These are phyloP conservation scores for Tagetes erecta DNA, from an alignment of 129 eudicot species.

Conservation along the genomic window DNA sequence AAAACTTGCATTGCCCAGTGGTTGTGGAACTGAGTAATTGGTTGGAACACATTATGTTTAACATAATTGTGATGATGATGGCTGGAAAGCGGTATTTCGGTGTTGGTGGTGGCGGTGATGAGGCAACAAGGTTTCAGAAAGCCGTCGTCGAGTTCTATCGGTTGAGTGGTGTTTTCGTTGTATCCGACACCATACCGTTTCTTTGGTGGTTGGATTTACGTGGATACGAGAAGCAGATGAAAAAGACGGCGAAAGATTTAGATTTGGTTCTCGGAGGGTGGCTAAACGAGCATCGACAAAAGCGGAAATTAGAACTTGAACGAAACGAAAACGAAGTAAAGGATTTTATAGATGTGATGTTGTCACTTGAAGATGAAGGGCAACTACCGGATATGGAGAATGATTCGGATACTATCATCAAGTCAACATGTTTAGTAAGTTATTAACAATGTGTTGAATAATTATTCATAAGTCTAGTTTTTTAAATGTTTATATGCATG, in stretches of 20 bases:
- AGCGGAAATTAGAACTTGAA: not conserved
- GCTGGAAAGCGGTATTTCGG: constrained; percentile 28
- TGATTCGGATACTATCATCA: constrained; percentile 30
- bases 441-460: too few species aligned
- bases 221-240: constrained; percentile 40
- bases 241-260: constrained; percentile 21
- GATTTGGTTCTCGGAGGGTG: constrained; percentile 28
- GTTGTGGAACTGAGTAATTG: constrained; percentile 13
- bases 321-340: not conserved
- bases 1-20: not conserved
- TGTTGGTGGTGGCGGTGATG: constrained; percentile 8
- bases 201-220: constrained; percentile 40
- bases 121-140: constrained; percentile 15
- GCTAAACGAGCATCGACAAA: constrained; percentile 36
- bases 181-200: constrained; percentile 32
- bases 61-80: constrained; percentile 22
- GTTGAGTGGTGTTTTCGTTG: constrained; percentile 25
- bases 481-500: not conserved
- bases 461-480: not conserved
- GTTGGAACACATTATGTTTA: constrained; percentile 19
- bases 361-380: constrained; percentile 29
- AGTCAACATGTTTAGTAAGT: constrained; percentile 39
- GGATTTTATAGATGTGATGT: constrained; percentile 37
- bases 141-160: constrained; percentile 25
- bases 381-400: not conserved